phyloP scores from a whole-genome alignment of 2,329 filamentous ascomycete species.

The Talaromyces sp. region DNA sequence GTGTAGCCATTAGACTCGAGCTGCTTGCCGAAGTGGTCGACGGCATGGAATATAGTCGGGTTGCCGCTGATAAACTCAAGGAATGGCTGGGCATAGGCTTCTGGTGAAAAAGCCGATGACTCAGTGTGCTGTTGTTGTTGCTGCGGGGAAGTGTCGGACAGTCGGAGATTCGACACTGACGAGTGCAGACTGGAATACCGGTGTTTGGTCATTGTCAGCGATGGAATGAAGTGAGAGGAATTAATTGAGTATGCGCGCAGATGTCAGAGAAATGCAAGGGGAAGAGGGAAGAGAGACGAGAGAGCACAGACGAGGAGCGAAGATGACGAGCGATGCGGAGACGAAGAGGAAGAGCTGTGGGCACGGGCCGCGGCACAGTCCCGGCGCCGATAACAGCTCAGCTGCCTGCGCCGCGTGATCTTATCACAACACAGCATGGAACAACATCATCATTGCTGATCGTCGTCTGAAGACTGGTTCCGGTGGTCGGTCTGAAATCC shows the following conservation, averaged over 20 bases:
- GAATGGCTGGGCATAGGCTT: slow-evolving; percentile 75
- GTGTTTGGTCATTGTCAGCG: slow-evolving; percentile 27
- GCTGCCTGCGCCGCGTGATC: slow-evolving; percentile 15
- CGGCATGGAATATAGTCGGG: slow-evolving; percentile 89
- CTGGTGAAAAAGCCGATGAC: slow-evolving; percentile 30
- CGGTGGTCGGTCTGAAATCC: not conserved
- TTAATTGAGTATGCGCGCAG: not conserved
- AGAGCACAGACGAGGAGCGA: not conserved
- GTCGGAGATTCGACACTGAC: slow-evolving; percentile 25
- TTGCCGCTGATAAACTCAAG: slow-evolving; percentile 82
- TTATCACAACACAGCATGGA: slow-evolving; percentile 13
- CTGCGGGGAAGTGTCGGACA: slow-evolving; percentile 16
- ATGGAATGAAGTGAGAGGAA: not conserved
- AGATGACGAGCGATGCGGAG: not conserved
- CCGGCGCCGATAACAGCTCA: not conserved
- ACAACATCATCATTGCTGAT: not conserved
- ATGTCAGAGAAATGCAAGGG: not conserved
- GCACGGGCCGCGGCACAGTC: not conserved
- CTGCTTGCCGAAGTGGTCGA: slow-evolving; percentile 70
- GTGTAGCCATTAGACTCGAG: slow-evolving; percentile 68
- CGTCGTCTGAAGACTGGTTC: not conserved
- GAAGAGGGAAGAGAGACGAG: not conserved
- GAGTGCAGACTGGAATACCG: slow-evolving; percentile 22
- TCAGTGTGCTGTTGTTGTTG: slow-evolving; percentile 9
- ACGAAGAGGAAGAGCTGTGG: not conserved